These are phyloP conservation scores for Penicillium hesseltinei DNA, from an alignment of 2,329 filamentous ascomycete genomes.

Conservation along the genomic window DNA sequence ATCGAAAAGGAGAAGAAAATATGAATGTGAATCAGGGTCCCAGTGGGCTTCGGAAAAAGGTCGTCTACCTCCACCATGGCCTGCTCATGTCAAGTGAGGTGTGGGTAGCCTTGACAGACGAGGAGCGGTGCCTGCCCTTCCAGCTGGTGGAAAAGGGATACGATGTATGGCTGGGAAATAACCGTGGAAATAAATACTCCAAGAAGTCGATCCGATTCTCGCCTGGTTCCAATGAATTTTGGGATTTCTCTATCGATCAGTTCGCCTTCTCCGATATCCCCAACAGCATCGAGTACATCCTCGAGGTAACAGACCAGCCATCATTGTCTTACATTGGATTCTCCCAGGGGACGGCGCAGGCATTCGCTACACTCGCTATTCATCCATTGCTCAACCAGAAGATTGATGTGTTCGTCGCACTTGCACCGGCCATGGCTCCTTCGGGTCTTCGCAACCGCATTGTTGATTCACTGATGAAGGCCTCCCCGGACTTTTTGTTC, in stretches of 20 bases:
- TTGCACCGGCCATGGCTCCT: conserved; percentile 95
- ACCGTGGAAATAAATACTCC: conserved; percentile 97
- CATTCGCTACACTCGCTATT: conserved; percentile 88
- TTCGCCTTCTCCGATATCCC: conserved; percentile 98
- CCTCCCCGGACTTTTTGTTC: conserved; percentile 87
- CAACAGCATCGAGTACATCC: conserved; percentile 87
- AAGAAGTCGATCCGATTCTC: conserved; percentile 82
- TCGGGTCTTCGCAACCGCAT: conserved; percentile 85
- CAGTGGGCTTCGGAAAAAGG: conserved; percentile 70
- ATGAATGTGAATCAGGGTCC: conserved; percentile 68
- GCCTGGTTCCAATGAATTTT: conserved; percentile 75
- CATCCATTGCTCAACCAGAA: conserved; percentile 90
- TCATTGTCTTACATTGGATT: conserved; percentile 96
- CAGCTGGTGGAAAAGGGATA: conserved; percentile 85
- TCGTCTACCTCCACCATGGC: conserved; percentile 93
- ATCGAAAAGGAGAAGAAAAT: conserved; percentile 78
- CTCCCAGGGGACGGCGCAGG: conserved; percentile 94
- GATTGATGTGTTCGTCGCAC: conserved; percentile 91
- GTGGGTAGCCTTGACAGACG: conserved; percentile 90
- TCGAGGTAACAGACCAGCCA: conserved; percentile 75
- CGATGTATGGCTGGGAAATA: conserved; percentile 97
- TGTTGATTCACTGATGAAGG: conserved; percentile 89
- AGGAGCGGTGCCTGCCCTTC: conserved; percentile 82
- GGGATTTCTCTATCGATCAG: conserved; percentile 98
- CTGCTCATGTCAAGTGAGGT: conserved; percentile 99